Evolutionary conservation across 129 eudicot genomes (phyloP).

Genomic region (Logfia minima): DNA sequence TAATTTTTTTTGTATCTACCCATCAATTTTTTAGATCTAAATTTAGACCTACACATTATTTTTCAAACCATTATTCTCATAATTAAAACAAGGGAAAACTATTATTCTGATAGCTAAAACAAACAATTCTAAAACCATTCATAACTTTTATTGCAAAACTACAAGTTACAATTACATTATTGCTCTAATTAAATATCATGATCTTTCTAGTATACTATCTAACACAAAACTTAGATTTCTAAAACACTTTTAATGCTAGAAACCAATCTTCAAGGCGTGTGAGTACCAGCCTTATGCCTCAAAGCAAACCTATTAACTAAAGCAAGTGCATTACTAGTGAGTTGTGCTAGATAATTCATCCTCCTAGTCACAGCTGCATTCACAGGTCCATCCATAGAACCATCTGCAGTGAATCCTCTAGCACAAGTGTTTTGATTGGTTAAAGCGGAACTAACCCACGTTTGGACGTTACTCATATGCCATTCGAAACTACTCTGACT

Average conservation of each 20-base stretch:
- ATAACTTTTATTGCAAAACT: not conserved
- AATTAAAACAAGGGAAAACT: no score
- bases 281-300: constrained; percentile 35
- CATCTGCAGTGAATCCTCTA: constrained; percentile 58
- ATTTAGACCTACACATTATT: no score
- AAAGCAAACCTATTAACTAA: constrained; percentile 71
- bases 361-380: constrained; percentile 52
- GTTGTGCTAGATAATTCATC: constrained; percentile 47
- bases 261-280: constrained; percentile 13
- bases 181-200: not conserved
- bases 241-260: not conserved
- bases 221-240: not conserved
- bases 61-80: no score
- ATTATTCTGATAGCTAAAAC: not conserved
- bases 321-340: constrained; percentile 85
- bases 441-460: constrained; percentile 87
- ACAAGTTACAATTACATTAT: not conserved
- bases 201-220: not conserved
- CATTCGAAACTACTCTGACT: constrained; percentile 52
- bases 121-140: not conserved
- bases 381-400: constrained; percentile 50
- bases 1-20: no score
- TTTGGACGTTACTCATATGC: constrained; percentile 83
- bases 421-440: constrained; percentile 67
- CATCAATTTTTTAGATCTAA: no score